These are phyloP conservation scores for Umbelopsis isabellina DNA, from an alignment of 192 early-diverging fungal species.

Conservation along the genomic window DNA sequence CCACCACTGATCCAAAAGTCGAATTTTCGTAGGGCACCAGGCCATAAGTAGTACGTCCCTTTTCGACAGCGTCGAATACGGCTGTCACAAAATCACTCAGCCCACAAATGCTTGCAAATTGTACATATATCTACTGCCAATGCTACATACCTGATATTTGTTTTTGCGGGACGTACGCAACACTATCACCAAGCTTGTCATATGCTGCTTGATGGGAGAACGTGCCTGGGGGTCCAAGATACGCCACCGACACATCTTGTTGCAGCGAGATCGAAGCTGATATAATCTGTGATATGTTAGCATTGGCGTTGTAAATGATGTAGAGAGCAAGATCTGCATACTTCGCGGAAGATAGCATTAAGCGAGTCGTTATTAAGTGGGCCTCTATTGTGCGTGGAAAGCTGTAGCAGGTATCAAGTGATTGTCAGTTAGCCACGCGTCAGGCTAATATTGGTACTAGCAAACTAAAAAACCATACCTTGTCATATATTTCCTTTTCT, in stretches of 20 bases:
- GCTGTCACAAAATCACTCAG: slow-evolving; percentile 37
- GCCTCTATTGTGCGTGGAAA: slow-evolving; percentile 73
- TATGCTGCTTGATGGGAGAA: slow-evolving; percentile 89
- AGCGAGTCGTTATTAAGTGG: slow-evolving; percentile 73
- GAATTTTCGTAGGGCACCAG: slow-evolving; percentile 97
- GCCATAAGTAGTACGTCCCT: slow-evolving; percentile 79
- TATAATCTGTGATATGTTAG: slow-evolving; percentile 77
- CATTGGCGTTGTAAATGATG: neutral
- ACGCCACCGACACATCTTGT: slow-evolving; percentile 80
- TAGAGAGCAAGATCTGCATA: slow-evolving; percentile 1
- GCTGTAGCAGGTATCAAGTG: slow-evolving; percentile 28
- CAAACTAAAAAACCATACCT: slow-evolving; percentile 34
- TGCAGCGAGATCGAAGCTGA: slow-evolving; percentile 87
- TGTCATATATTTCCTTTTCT: slow-evolving; percentile 78
- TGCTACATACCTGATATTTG: slow-evolving; percentile 52
- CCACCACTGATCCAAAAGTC: slow-evolving; percentile 80
- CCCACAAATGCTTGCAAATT: neutral
- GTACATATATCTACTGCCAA: neutral
- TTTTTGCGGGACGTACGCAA: slow-evolving; percentile 67
- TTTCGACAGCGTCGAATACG: slow-evolving; percentile 79
- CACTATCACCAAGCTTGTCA: slow-evolving; percentile 79
- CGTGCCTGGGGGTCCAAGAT: slow-evolving; percentile 88
- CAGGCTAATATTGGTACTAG: neutral
- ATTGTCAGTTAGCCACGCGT: neutral
- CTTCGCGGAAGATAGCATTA: slow-evolving; percentile 60